phyloP scores from a whole-genome alignment of 768 basidiomycete genomes.

The Naematelia encephala region DNA sequence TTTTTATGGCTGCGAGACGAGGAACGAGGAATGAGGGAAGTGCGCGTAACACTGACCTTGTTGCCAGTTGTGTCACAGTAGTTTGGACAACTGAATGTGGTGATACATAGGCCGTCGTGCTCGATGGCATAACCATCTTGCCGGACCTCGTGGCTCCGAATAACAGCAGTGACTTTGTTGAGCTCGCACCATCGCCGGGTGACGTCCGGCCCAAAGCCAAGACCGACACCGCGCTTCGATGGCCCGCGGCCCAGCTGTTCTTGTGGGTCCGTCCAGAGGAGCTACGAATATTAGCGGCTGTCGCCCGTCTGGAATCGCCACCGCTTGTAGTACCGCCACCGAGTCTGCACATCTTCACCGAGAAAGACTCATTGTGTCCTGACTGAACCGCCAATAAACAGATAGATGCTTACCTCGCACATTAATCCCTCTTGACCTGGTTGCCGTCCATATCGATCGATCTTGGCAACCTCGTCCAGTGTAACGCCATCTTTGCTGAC shows the following conservation, averaged over 20 bases:
- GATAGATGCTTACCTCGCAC: conserved; percentile 57
- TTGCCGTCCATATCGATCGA: conserved; percentile 80
- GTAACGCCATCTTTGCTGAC: conserved; percentile 96
- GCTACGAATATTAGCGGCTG: neutral
- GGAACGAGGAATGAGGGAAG: too few species aligned
- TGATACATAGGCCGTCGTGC: conserved; percentile 89
- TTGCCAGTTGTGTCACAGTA: conserved; percentile 51
- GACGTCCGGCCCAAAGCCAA: conserved; percentile 92
- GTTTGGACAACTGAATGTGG: conserved; percentile 84
- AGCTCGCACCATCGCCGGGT: conserved; percentile 82
- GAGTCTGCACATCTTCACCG: neutral
- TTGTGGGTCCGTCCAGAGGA: conserved; percentile 94
- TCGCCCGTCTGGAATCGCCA: conserved; percentile 54
- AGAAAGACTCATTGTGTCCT: neutral
- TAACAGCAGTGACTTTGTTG: conserved; percentile 80
- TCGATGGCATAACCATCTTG: conserved; percentile 90
- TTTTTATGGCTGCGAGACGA: neutral
- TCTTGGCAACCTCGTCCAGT: conserved; percentile 83
- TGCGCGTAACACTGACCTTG: conserved; percentile 75
- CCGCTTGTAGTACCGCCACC: conserved; percentile 45
- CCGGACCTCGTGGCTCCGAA: conserved; percentile 95
- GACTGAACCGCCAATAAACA: neutral
- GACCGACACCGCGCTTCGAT: conserved; percentile 94
- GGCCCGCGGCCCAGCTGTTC: conserved; percentile 83
- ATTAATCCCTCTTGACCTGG: conserved; percentile 93